phyloP scores from a whole-genome alignment of 148 eudicot genomes.

The Cornus kousa region DNA sequence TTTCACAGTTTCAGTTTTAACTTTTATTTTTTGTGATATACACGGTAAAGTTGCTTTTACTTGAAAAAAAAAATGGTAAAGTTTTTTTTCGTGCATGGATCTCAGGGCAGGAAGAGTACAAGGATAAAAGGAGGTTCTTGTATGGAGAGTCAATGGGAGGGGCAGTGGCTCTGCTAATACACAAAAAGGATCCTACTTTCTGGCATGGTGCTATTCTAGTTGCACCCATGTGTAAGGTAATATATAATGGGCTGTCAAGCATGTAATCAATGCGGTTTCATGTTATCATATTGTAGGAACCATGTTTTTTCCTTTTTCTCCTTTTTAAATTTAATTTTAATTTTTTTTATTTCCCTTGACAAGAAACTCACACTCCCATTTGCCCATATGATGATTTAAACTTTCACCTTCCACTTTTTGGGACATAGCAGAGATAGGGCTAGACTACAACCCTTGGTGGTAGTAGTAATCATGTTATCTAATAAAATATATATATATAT shows the following conservation, averaged over 20 bases:
- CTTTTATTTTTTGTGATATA: too few species aligned
- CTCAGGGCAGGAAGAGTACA: constrained; percentile 73
- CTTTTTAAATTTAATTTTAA: too few species aligned
- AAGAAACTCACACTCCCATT: too few species aligned
- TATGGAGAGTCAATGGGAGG: constrained; percentile 99
- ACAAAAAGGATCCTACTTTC: constrained; percentile 74
- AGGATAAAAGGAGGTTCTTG: constrained; percentile 67
- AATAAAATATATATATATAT: too few species aligned
- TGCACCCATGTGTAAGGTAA: constrained; percentile 99
- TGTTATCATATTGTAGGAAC: not conserved
- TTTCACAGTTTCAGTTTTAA: not conserved
- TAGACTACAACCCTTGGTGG: too few species aligned
- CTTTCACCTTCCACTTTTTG: too few species aligned
- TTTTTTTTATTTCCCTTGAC: too few species aligned
- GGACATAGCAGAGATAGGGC: too few species aligned
- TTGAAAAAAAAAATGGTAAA: too few species aligned
- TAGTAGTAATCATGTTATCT: too few species aligned
- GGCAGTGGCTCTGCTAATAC: constrained; percentile 79
- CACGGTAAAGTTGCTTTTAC: not conserved
- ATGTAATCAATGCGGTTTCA: not conserved
- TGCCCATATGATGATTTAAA: too few species aligned
- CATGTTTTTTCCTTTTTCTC: not conserved
- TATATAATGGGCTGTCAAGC: not conserved
- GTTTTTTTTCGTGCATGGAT: not conserved
- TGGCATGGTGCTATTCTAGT: constrained; percentile 97